Conservation (phyloP, 139 green algal genomes). For the Nannochloris sp. region DNA sequence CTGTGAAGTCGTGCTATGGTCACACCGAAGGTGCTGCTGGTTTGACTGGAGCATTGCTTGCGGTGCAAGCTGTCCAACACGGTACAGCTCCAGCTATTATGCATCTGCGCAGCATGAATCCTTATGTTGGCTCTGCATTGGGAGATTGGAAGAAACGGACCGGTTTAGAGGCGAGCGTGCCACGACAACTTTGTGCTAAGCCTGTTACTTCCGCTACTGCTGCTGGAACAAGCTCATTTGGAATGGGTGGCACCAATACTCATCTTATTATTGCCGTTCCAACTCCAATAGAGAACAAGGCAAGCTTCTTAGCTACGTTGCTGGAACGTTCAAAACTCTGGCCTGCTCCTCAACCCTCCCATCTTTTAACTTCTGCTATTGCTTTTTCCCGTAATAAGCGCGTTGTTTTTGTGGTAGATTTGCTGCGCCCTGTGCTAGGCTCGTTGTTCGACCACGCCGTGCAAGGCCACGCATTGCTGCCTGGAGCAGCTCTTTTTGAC, state of each 20-base stretch:
- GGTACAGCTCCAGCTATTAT: constrained; percentile 16
- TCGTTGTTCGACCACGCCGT: constrained; percentile 21
- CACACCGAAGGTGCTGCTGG: constrained; percentile 46
- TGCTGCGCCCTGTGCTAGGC: neutral
- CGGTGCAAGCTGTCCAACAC: constrained; percentile 3
- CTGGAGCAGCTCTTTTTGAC: constrained; percentile 20
- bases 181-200: too few relatives aligned
- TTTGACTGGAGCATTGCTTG: constrained; percentile 52
- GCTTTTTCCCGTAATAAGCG: neutral
- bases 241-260: constrained; percentile 44
- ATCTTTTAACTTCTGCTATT: too few relatives aligned
- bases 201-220: neutral
- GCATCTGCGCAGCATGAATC: constrained; percentile 56
- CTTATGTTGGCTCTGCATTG: constrained; percentile 27
- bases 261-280: constrained; percentile 21
- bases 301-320: neutral
- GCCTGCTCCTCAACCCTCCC: constrained; percentile 30
- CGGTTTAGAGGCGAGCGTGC: constrained; percentile 1
- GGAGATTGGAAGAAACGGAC: neutral
- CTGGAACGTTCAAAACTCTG: constrained; percentile 4
- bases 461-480: neutral
- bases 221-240: constrained; percentile 36
- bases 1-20: constrained; percentile 42
- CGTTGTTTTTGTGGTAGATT: neutral
- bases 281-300: neutral